These are phyloP conservation scores for Paramecium bursaria DNA, from an alignment of 73 alveolate genomes.

Conservation along the genomic window DNA sequence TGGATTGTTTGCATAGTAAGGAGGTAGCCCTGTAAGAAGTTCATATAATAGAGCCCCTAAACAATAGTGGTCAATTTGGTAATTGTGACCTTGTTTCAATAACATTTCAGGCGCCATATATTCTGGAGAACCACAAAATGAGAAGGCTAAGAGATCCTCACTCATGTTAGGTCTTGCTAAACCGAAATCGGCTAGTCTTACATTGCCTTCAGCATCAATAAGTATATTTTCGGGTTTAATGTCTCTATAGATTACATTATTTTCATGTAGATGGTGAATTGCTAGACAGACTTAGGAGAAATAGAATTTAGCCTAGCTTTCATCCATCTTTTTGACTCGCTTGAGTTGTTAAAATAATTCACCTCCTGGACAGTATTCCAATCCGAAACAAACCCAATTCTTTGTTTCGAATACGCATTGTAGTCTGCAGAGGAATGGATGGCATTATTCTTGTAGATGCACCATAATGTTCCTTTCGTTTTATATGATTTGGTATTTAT, in stretches of 20 bases:
- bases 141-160: conserved; percentile 64
- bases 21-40: conserved; percentile 76
- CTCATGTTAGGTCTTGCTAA: conserved; percentile 69
- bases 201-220: conserved; percentile 74
- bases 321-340: conserved; percentile 76
- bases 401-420: conserved; percentile 81
- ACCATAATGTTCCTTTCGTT: conserved; percentile 75
- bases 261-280: conserved; percentile 79
- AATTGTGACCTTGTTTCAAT: conserved; percentile 72
- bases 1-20: conserved; percentile 67
- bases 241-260: conserved; percentile 76
- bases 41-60: conserved; percentile 78
- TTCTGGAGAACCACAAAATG: conserved; percentile 83
- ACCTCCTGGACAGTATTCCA: conserved; percentile 72
- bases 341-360: conserved; percentile 76
- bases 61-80: conserved; percentile 74
- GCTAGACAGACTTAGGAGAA: conserved; percentile 76
- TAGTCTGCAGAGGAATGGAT: conserved; percentile 79
- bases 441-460: conserved; percentile 10
- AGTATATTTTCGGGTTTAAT: conserved; percentile 85
- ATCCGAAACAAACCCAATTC: conserved; percentile 75
- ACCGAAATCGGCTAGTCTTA: conserved; percentile 77
- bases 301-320: conserved; percentile 74
- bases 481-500: conserved; percentile 71
- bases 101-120: conserved; percentile 81